Evolutionary conservation across 73 alveolate species (phyloP), one percentile per base, ranked within the genome.

Genomic region (Symbiodinium pilosum): DNA sequence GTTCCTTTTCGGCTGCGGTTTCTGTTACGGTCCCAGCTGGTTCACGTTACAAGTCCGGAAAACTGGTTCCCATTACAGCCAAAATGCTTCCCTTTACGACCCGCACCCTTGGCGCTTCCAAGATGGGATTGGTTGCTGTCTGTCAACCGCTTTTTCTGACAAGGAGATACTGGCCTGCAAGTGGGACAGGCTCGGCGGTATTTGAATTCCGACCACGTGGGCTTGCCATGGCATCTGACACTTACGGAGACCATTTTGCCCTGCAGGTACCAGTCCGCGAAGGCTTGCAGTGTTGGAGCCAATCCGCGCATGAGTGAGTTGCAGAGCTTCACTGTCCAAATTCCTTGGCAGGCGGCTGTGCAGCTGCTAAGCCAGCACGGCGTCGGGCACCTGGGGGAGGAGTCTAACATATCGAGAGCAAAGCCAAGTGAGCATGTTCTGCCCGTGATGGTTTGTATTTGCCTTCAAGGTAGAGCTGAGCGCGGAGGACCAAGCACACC

Each of bases 81-180:
- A n/a, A n/a, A n/a, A n/a, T n/a, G n/a, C n/a, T n/a, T n/a, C n/a
- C n/a, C n/a, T n/a, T n/a, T n/a, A n/a, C n/a, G n/a, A n/a, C n/a
- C n/a, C n/a, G n/a, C n/a, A n/a, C n/a, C n/a, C n/a, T n/a, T n/a
- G n/a, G n/a, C n/a, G n/a, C n/a, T n/a, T n/a, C n/a, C n/a, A n/a
- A n/a, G 32, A 1, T 30, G 16, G 83, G 83, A 7, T 64, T 64
- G 4, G 40, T 43, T 5, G 43, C 84, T 5, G 4, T 32, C 30
- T 43, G 9, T 30, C 43, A 71, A 12, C 43, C 1, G 41, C 12
- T 1, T 9, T 11, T 21, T 43, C 14, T 71, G 85, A n/a, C 56
- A 32, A 87, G 94, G 94, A 87, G 69, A 87, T 87, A 5, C 43
- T 87, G 85, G 84, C 94, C 24, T 87, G 94, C 85, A 87, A 87